phyloP scores from a whole-genome alignment of 768 basidiomycete genomes.

The Galerina marginata region DNA sequence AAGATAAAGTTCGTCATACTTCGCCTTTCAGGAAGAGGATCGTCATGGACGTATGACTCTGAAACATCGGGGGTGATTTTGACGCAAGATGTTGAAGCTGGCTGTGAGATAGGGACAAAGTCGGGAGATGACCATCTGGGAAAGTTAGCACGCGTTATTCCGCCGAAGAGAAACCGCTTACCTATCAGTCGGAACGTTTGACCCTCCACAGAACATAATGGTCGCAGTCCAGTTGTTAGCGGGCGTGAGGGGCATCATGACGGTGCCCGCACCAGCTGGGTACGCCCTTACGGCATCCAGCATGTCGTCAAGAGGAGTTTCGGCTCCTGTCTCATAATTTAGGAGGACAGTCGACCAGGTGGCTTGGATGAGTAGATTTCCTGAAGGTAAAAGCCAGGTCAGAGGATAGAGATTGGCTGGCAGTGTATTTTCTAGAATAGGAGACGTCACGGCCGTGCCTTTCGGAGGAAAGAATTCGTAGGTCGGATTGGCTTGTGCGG shows the following conservation, averaged over 20 bases:
- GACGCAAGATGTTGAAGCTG: slow-evolving; percentile 77
- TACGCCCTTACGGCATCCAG: slow-evolving; percentile 72
- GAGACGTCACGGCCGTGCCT: slow-evolving; percentile 59
- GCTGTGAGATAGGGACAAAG: slow-evolving; percentile 54
- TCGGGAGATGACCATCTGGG: slow-evolving; percentile 49
- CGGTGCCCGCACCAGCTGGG: slow-evolving; percentile 76
- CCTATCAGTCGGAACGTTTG: slow-evolving; percentile 55
- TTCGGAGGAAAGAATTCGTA: slow-evolving; percentile 79
- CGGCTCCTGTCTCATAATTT: slow-evolving; percentile 60
- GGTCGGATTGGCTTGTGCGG: slow-evolving; percentile 72
- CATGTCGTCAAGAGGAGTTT: slow-evolving; percentile 64
- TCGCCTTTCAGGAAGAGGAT: slow-evolving; percentile 67
- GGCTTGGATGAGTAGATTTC: slow-evolving; percentile 62
- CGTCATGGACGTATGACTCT: slow-evolving; percentile 62
- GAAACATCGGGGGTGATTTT: slow-evolving; percentile 75
- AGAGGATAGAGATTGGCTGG: slow-evolving; percentile 79
- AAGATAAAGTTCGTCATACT: slow-evolving; percentile 75
- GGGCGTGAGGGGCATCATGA: slow-evolving; percentile 81
- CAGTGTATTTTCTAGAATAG: slow-evolving; percentile 69
- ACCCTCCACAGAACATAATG: slow-evolving; percentile 84
- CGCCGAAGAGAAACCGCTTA: slow-evolving; percentile 26
- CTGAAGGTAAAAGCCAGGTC: slow-evolving; percentile 73
- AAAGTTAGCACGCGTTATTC: not conserved
- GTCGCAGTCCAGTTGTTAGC: slow-evolving; percentile 85
- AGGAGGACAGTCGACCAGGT: slow-evolving; percentile 67